A percentile compares a stretch with the other conserved stretches of the same genome.
phyloP scores from a whole-genome alignment of 768 basidiomycete species.

The Lentinula sp. region DNA sequence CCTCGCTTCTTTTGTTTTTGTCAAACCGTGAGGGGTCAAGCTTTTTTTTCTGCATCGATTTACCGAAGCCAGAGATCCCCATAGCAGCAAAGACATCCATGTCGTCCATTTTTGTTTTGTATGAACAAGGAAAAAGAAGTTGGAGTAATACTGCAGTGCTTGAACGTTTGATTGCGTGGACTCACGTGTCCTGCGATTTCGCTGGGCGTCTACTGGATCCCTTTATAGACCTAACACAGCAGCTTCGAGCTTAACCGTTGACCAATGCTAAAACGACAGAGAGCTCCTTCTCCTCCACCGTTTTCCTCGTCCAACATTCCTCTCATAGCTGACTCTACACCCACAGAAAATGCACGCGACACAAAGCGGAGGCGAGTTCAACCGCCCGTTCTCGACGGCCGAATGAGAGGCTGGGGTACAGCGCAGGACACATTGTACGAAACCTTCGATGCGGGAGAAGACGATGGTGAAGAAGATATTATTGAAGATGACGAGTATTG shows the following conservation, averaged over 20 bases:
- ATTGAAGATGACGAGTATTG: slow-evolving; percentile 2
- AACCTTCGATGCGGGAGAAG: slow-evolving; percentile 24
- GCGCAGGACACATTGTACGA: slow-evolving; percentile 24
- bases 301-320: slow-evolving; percentile 19
- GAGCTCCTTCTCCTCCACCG: slow-evolving; percentile 37
- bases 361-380: slow-evolving; percentile 49
- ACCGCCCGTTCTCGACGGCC: slow-evolving; percentile 50
- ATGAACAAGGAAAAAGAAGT: neutral
- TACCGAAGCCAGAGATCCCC: slow-evolving; percentile 84
- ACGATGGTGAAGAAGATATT: slow-evolving; percentile 11
- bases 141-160: slow-evolving; percentile 20
- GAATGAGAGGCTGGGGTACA: slow-evolving; percentile 39
- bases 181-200: neutral
- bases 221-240: neutral
- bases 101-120: slow-evolving; percentile 41
- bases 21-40: slow-evolving; percentile 77
- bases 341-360: slow-evolving; percentile 22
- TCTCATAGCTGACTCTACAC: slow-evolving; percentile 20
- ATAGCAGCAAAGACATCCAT: slow-evolving; percentile 74
- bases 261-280: slow-evolving; percentile 49
- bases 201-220: neutral
- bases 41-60: slow-evolving; percentile 55
- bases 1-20: slow-evolving; percentile 59
- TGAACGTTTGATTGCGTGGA: neutral
- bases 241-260: neutral